Evolutionary conservation across 441 rosid genomes (phyloP), one percentile per base, ranked within the genome.

Genomic region (Melastoma candidum): DNA sequence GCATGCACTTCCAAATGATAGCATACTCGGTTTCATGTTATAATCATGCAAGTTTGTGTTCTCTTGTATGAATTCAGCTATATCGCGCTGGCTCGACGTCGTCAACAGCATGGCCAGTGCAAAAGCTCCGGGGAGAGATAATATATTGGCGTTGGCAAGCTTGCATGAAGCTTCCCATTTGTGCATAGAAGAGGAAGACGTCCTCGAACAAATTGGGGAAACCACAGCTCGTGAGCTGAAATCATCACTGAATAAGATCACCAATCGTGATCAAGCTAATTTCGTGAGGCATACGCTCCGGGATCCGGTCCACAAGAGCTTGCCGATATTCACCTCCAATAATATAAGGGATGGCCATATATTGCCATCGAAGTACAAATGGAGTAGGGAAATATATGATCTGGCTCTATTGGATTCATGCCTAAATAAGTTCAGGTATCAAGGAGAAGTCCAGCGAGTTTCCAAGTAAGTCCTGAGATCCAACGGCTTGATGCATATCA

Each of bases 151-250:
- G 2, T 44, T 68, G 58, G 59, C 69, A 32, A 70, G 59, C 24
- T 41, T 78, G 48, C 73, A 59, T 25, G 84, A 78, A 63, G 82
- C 80, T 41, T 72, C 80, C 2, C 74, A 74, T 8, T 48, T 75
- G 17, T 52, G 69, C 1, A 56, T 51, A 5, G 46, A 57, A 6
- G 81, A 71, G 36, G 80, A 75, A 66, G 67, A 69, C 24, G 32
- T 49, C 25, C 76, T 75, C 11, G 64, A 75, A n/a, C 77, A 72
- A 49, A 72, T 74, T 0, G 56, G 57, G 49, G 58, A 25, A 0
- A 66, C 56, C 4, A 57, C 75, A n/a, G 48, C 24, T 47, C 50
- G 46, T 2, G 27, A 54, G 49, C 77, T 82, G 14, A 29, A 14
- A 2, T 66, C 58, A 53, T 51, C 61, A 53, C 14, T 53, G 44